Percentiles rank a stretch among this genome's conserved stretches.
Evolutionary conservation across 768 basidiomycete genomes (phyloP).

Genomic region (Imleria badia): DNA sequence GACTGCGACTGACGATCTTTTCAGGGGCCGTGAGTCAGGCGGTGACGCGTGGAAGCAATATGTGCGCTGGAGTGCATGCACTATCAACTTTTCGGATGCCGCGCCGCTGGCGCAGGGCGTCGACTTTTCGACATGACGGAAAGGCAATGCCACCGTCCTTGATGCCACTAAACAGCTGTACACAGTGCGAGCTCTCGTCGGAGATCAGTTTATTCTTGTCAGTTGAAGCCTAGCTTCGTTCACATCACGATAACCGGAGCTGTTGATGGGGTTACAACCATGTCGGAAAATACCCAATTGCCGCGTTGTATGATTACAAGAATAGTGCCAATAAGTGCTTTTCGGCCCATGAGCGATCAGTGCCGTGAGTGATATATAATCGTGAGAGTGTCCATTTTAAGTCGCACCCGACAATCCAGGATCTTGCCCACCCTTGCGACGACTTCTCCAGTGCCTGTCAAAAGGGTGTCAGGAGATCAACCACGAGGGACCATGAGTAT

Average conservation of each 20-base stretch:
- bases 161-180: constrained; percentile 5
- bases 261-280: constrained; percentile 7
- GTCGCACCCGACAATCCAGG: constrained; percentile 31
- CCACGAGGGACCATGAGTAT: constrained; percentile 31
- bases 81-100: constrained; percentile 88
- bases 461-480: constrained; percentile 33
- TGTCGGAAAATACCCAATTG: constrained; percentile 10
- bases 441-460: constrained; percentile 29
- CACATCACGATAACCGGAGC: constrained; percentile 25
- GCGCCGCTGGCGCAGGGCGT: constrained; percentile 94
- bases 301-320: constrained; percentile 20
- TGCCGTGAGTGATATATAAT: constrained; percentile 35
- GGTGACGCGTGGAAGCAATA: constrained; percentile 99
- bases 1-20: constrained; percentile 22
- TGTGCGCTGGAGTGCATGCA: constrained; percentile 89
- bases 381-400: constrained; percentile 31
- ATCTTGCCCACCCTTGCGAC: constrained; percentile 27
- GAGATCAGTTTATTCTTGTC: constrained; percentile 15
- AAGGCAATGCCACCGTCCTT: constrained; percentile 2
- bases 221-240: constrained; percentile 19
- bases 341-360: constrained; percentile 31
- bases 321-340: constrained; percentile 20
- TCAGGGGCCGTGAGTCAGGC: constrained; percentile 92
- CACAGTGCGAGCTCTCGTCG: constrained; percentile 4
- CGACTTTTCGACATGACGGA: constrained; percentile 57